Percentiles rank a stretch among this genome's conserved stretches.
phyloP scores from a whole-genome alignment of 306 rosid species.

The barrel medic (Medicago truncatula) region DNA sequence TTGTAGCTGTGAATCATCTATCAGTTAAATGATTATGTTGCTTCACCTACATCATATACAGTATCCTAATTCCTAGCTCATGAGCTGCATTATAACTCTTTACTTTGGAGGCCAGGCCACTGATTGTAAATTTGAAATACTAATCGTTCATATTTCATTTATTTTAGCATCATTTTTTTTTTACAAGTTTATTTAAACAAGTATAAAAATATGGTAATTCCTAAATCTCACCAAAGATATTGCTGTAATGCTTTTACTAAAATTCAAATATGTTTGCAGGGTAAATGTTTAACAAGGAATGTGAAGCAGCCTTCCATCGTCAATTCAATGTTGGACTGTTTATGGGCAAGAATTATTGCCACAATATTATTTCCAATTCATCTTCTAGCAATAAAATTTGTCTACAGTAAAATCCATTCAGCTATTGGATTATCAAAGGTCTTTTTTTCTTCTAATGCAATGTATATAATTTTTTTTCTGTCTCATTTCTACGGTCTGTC shows the following conservation, averaged over 20 bases:
- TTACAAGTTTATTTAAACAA: not conserved
- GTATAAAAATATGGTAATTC: not conserved
- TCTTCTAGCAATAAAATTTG: slow-evolving; percentile 68
- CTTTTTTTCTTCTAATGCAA: not conserved
- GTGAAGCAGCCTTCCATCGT: slow-evolving; percentile 57
- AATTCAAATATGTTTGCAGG: slow-evolving; percentile 58
- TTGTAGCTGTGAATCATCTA: slow-evolving; percentile 1
- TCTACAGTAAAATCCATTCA: slow-evolving; percentile 78
- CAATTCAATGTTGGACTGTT: slow-evolving; percentile 68
- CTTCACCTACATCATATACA: too few relatives aligned
- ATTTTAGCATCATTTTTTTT: not conserved
- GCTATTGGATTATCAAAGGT: slow-evolving; percentile 82
- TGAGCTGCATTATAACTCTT: slow-evolving; percentile 1
- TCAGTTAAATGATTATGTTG: too few relatives aligned
- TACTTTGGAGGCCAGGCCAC: slow-evolving; percentile 16
- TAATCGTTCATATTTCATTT: not conserved
- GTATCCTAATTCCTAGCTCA: too few relatives aligned
- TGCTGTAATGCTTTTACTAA: slow-evolving; percentile 31
- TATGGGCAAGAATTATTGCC: slow-evolving; percentile 72
- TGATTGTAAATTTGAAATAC: slow-evolving; percentile 10
- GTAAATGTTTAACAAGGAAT: slow-evolving; percentile 67
- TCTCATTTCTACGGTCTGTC: slow-evolving; percentile 13
- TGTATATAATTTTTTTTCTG: slow-evolving; percentile 19
- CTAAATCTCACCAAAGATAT: slow-evolving; percentile 30
- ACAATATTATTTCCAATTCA: slow-evolving; percentile 78